Evolutionary conservation across 441 rosid species (phyloP).

Genomic region (Populus tomentosa): DNA sequence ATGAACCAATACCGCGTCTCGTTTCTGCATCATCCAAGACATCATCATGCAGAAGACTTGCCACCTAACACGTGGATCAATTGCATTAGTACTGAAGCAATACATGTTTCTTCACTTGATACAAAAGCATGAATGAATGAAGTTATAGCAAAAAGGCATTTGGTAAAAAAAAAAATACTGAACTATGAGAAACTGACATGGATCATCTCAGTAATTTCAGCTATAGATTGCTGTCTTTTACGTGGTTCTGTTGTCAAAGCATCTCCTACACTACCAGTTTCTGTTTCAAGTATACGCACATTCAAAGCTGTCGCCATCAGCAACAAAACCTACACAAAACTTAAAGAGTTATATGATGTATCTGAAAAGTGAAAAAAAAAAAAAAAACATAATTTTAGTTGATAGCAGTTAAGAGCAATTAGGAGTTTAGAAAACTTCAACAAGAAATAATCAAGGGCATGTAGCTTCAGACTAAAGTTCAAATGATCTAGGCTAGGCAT

Average conservation of each 20-base stretch:
- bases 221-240: constrained; percentile 71
- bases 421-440: background rate
- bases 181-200: constrained; percentile 56
- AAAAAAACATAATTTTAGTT: background rate
- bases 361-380: background rate
- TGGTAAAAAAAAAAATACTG: constrained; percentile 5
- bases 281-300: constrained; percentile 41
- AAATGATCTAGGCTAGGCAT: background rate
- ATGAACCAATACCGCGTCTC: constrained; percentile 89
- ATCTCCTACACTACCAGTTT: constrained; percentile 30
- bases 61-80: constrained; percentile 55
- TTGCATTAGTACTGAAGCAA: constrained; percentile 6
- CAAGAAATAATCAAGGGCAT: background rate
- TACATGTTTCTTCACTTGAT: background rate
- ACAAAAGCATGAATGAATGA: constrained; percentile 4
- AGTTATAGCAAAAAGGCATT: background rate
- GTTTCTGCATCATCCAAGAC: constrained; percentile 96
- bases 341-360: background rate
- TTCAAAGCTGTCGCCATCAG: constrained; percentile 91
- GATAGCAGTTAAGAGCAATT: background rate
- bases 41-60: constrained; percentile 97
- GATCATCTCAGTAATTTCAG: constrained; percentile 99
- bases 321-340: constrained; percentile 63
- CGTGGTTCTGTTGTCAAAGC: constrained; percentile 52
- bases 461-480: background rate